Evolutionary conservation across 2,329 filamentous ascomycete species (phyloP).

Genomic region (Penicillium fuscoglaucum): DNA sequence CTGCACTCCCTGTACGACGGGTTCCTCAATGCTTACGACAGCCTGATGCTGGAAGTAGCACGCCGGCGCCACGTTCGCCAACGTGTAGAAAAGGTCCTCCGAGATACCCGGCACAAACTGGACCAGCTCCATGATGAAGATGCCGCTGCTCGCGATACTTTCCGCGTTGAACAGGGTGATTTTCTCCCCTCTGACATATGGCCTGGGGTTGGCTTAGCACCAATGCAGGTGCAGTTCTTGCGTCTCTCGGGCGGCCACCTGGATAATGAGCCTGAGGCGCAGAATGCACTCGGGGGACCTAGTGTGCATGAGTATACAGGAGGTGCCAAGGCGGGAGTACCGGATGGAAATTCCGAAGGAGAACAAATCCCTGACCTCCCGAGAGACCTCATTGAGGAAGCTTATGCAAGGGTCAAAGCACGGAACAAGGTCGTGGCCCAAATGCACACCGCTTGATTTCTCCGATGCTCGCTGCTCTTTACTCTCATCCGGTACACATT

Average conservation of each 20-base stretch:
- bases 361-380: constrained; percentile 47
- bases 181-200: constrained; percentile 86
- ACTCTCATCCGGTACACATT: background rate
- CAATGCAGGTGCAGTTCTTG: constrained; percentile 49
- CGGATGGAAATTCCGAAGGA: constrained; percentile 25
- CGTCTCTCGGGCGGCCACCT: constrained; percentile 39
- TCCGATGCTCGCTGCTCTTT: background rate
- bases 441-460: background rate
- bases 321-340: background rate
- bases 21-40: constrained; percentile 81
- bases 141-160: constrained; percentile 69
- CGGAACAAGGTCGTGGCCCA: constrained; percentile 26
- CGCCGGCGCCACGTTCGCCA: constrained; percentile 71
- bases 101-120: constrained; percentile 74
- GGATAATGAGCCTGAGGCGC: constrained; percentile 22
- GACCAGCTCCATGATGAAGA: constrained; percentile 75
- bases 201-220: constrained; percentile 67
- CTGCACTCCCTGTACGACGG: constrained; percentile 82
- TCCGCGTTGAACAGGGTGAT: constrained; percentile 79
- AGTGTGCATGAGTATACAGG: constrained; percentile 4
- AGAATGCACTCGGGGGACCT: constrained; percentile 9
- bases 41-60: constrained; percentile 78
- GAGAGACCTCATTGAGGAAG: constrained; percentile 45
- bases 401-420: constrained; percentile 42
- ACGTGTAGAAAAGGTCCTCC: constrained; percentile 71